These are phyloP conservation scores for Silene uniflora DNA, from an alignment of 148 eudicot species.

Conservation along the genomic window DNA sequence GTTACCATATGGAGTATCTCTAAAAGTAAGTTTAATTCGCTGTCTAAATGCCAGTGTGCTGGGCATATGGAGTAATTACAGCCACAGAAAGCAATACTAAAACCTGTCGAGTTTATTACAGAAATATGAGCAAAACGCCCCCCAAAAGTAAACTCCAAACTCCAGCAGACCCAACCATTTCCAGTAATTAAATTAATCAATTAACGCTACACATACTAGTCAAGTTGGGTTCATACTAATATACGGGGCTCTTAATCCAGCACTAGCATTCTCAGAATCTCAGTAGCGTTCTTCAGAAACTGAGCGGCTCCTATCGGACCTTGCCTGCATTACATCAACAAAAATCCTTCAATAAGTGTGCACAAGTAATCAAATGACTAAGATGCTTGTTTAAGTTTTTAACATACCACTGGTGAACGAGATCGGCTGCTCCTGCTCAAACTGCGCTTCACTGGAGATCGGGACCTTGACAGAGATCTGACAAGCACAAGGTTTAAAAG, in stretches of 20 bases:
- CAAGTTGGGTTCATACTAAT: background rate
- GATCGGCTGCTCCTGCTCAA: conserved; percentile 39
- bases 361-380: background rate
- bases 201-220: background rate
- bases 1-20: too few species aligned
- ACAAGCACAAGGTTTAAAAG: conserved; percentile 10
- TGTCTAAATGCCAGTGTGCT: too few species aligned
- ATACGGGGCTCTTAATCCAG: conserved; percentile 1
- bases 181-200: background rate
- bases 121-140: background rate
- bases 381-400: background rate
- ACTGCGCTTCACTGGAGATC: conserved; percentile 33
- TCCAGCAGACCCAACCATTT: background rate
- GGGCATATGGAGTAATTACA: too few species aligned
- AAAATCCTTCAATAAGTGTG: background rate
- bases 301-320: conserved; percentile 40
- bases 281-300: conserved; percentile 25
- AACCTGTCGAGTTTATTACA: background rate
- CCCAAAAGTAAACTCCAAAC: background rate
- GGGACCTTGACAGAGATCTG: conserved; percentile 39
- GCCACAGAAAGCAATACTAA: background rate
- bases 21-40: too few species aligned
- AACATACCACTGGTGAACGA: conserved; percentile 33
- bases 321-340: conserved; percentile 31
- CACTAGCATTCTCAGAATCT: background rate